Evolutionary conservation across 2,329 filamentous ascomycete species (phyloP).

Genomic region (Emmonsiellopsis sp.): DNA sequence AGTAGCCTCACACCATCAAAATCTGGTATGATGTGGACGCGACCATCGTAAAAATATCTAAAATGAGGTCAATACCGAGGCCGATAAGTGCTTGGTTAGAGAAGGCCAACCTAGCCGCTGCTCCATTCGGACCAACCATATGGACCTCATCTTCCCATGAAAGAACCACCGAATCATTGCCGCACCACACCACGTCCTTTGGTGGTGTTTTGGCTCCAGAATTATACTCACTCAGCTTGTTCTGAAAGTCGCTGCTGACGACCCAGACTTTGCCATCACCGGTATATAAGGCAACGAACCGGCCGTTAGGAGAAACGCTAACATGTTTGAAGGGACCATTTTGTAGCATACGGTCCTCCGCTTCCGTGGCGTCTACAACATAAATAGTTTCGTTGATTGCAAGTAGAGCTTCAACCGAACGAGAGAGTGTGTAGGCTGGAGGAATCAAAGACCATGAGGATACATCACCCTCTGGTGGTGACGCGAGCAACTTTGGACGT

Average conservation of each 20-base stretch:
- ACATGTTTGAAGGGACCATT: constrained; percentile 90
- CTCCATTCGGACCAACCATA: constrained; percentile 74
- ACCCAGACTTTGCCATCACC: constrained; percentile 79
- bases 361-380: constrained; percentile 78
- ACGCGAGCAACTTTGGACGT: constrained; percentile 70
- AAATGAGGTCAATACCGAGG: constrained; percentile 15
- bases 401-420: constrained; percentile 84
- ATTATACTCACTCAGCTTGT: constrained; percentile 82
- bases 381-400: constrained; percentile 78
- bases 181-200: constrained; percentile 89
- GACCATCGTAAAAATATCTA: constrained; percentile 80
- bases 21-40: constrained; percentile 81
- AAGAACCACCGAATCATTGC: constrained; percentile 83
- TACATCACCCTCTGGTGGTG: constrained; percentile 66
- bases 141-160: constrained; percentile 98
- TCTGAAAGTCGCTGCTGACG: constrained; percentile 90
- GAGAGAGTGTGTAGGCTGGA: constrained; percentile 77
- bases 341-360: constrained; percentile 81
- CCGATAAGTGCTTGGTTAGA: background rate
- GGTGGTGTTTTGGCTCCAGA: constrained; percentile 77
- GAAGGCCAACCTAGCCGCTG: constrained; percentile 48
- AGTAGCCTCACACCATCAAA: constrained; percentile 81
- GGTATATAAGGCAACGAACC: constrained; percentile 80
- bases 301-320: constrained; percentile 81
- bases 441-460: constrained; percentile 85